Conservation (phyloP, 805 yeast genomes). For the Hanseniaspora pseudoguilliermondii region DNA sequence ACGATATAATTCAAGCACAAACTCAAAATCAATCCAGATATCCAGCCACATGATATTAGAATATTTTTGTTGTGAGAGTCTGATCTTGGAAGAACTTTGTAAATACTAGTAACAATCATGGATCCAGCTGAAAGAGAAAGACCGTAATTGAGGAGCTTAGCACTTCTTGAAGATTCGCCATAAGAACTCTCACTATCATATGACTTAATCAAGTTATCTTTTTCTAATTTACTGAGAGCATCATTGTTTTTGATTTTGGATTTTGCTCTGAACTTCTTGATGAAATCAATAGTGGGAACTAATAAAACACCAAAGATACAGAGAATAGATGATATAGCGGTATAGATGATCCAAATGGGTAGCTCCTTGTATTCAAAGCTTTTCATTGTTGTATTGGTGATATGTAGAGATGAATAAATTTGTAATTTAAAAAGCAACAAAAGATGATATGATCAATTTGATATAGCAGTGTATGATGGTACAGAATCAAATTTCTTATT, state of each 20-base stretch:
- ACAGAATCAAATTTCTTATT: too few species aligned
- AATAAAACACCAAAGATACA: conserved; percentile 61
- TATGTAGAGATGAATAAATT: too few species aligned
- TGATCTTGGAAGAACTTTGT: conserved; percentile 64
- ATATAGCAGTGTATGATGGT: not conserved
- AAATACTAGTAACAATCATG: conserved; percentile 63
- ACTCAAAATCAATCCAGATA: conserved; percentile 52
- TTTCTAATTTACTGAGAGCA: conserved; percentile 36
- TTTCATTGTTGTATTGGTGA: not conserved
- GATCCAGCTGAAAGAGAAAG: conserved; percentile 75
- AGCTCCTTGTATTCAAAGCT: not conserved
- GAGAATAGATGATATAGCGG: conserved; percentile 51
- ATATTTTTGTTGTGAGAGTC: conserved; percentile 29
- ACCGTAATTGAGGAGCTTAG: conserved; percentile 57
- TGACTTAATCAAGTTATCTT: conserved; percentile 29
- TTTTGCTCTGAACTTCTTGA: not conserved
- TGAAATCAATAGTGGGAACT: conserved; percentile 30
- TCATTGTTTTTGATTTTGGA: conserved; percentile 34
- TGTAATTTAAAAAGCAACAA: too few species aligned
- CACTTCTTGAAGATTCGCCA: conserved; percentile 23
- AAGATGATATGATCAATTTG: not conserved
- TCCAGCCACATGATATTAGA: conserved; percentile 32
- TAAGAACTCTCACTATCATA: conserved; percentile 44
- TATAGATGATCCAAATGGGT: conserved; percentile 26
- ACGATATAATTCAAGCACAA: conserved; percentile 47